phyloP scores from a whole-genome alignment of 2,329 filamentous ascomycete genomes.

The Amylocarpus encephaloides region DNA sequence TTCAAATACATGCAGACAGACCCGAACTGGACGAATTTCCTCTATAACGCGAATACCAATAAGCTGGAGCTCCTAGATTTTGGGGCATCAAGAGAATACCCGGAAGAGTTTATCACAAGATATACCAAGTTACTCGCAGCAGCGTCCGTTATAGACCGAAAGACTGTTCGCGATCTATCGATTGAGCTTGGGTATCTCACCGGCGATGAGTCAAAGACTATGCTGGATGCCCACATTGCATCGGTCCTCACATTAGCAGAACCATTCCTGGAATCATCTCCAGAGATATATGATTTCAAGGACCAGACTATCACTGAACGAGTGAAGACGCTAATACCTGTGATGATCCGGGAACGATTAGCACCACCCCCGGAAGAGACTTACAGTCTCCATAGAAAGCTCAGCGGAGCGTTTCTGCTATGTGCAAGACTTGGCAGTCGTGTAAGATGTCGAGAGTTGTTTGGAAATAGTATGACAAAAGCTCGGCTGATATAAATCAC shows the following conservation, averaged over 20 bases:
- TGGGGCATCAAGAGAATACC: conserved; percentile 83
- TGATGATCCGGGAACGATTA: conserved; percentile 86
- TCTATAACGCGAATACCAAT: conserved; percentile 68
- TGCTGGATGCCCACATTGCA: conserved; percentile 86
- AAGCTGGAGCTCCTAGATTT: conserved; percentile 92
- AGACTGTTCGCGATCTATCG: conserved; percentile 59
- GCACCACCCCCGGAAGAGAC: conserved; percentile 95
- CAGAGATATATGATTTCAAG: conserved; percentile 82
- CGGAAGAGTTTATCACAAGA: conserved; percentile 67
- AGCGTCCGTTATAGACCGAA: conserved; percentile 64
- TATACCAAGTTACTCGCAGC: conserved; percentile 79
- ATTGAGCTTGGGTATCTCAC: conserved; percentile 84
- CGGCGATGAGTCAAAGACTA: conserved; percentile 74
- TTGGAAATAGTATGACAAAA: conserved; percentile 42
- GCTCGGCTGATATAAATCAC: conserved; percentile 16
- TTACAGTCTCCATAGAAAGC: conserved; percentile 88
- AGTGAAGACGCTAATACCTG: conserved; percentile 78
- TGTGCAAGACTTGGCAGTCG: conserved; percentile 81
- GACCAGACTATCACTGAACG: conserved; percentile 96
- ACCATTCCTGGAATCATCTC: conserved; percentile 71
- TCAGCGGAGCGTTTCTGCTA: conserved; percentile 89
- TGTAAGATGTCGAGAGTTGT: conserved; percentile 76
- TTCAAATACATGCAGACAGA: conserved; percentile 99
- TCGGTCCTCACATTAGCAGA: conserved; percentile 88
- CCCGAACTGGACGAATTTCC: conserved; percentile 98